phyloP scores from a whole-genome alignment of 495 filamentous ascomycete species.

The Penicillium coffeae region DNA sequence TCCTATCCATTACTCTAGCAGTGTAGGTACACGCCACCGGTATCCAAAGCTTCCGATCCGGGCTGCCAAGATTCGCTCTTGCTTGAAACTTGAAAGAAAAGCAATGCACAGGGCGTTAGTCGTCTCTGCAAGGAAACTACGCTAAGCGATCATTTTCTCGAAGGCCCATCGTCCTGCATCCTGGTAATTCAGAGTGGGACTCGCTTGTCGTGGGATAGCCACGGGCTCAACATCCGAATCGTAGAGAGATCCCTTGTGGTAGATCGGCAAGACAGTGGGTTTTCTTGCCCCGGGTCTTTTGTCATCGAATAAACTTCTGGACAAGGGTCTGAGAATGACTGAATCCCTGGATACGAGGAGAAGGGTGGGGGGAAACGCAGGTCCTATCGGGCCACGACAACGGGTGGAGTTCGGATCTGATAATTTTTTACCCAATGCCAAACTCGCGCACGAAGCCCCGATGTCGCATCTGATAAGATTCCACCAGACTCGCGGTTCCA shows the following conservation, averaged over 20 bases:
- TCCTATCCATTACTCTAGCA: not conserved
- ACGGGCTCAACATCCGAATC: not conserved
- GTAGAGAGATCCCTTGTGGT: not conserved
- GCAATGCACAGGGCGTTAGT: not conserved
- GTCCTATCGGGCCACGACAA: not conserved
- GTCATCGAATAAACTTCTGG: no score
- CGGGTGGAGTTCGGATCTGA: conserved; percentile 8
- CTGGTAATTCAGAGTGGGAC: not conserved
- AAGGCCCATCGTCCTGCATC: not conserved
- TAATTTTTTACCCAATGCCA: conserved; percentile 3
- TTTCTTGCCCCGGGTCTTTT: no score
- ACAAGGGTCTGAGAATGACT: no score
- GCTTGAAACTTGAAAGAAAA: not conserved
- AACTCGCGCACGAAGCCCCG: not conserved
- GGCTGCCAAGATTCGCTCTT: not conserved
- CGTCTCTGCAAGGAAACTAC: not conserved
- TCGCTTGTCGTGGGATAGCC: not conserved
- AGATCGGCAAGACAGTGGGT: no score
- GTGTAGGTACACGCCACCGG: not conserved
- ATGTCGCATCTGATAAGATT: conserved; percentile 23
- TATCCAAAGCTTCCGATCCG: not conserved
- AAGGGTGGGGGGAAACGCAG: not conserved
- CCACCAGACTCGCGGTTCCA: not conserved
- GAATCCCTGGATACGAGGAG: no score
- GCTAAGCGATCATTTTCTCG: not conserved